Evolutionary conservation across 352 stramenopile species (phyloP).

Genomic region (Globisporangium canariense): DNA sequence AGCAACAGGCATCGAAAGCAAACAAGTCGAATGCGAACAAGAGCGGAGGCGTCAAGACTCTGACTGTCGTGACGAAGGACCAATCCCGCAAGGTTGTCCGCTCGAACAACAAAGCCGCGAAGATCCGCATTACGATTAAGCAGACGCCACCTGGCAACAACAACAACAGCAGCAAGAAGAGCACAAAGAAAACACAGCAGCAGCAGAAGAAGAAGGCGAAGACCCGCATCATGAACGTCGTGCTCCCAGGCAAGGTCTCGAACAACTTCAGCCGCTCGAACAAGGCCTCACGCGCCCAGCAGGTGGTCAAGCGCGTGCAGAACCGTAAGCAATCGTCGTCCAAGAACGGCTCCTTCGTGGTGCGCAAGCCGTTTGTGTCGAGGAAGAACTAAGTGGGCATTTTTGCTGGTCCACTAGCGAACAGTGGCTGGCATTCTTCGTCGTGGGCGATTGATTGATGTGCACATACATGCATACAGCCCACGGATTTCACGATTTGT

Average conservation of each 20-base stretch:
- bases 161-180: conserved; percentile 21
- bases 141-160: conserved; percentile 10
- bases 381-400: conserved; percentile 26
- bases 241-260: conserved; percentile 17
- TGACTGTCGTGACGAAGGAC: not conserved
- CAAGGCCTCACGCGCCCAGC: conserved; percentile 1
- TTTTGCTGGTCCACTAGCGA: not conserved
- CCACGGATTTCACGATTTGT: conserved; percentile 17
- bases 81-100: conserved; percentile 22
- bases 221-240: conserved; percentile 16
- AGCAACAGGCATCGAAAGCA: conserved; percentile 7
- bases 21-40: conserved; percentile 11
- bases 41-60: not conserved
- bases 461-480: not conserved
- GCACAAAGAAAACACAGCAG: conserved; percentile 23
- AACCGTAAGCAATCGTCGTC: conserved; percentile 21
- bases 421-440: too few species aligned
- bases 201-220: conserved; percentile 17
- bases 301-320: conserved; percentile 12
- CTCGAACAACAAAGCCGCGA: conserved; percentile 29
- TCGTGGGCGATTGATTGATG: too few species aligned
- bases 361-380: conserved; percentile 43
- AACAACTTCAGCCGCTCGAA: conserved; percentile 14
- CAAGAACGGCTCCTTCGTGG: conserved; percentile 47
- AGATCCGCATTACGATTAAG: conserved; percentile 37